Base-by-base conservation (phyloP, 768 basidiomycete species). In the Termitomyces sp. region DNA sequence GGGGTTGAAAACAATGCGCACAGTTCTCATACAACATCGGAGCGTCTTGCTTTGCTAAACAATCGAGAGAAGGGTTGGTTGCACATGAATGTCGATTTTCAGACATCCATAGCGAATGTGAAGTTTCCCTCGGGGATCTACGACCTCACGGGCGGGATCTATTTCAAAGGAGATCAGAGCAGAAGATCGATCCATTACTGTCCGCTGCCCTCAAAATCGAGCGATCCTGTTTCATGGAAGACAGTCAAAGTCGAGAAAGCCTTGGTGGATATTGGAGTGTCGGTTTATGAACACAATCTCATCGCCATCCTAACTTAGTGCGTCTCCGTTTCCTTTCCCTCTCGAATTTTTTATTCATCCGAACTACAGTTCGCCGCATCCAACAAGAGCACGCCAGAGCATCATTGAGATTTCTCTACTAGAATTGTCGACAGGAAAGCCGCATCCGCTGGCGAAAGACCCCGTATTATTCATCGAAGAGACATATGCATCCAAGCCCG, bases 261-360 rank as follows among this genome's bases (percentile, higher is more conserved):
- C 14, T 66, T 77, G 45, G 65, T 79, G 21, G 77, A 77, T 55
- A 71, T 79, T 54, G 76, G 75, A 7, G 59, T 77, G 28, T 68
- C 71, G 30, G 60, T 77, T 4, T 67, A 71, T 30, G 76, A 77
- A 54, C 76, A 77, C 46, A 72, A 79, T 60, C 61, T 79, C 26
- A 65, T 77, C 19, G 75, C 68, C 5, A 55, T 76, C 42, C 59
- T 79, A 42, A 75, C 74, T 10, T 68, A 65, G 76, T 74, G 56
- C 26, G 73, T 69, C 17, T n/a, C 14, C 10, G n/a, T 9, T 9
- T 19, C 26, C 0, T 26, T 38, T 9, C 0, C 19, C 6, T 46
- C n/a, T 12, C n/a, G 26, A 17, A 38, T 51, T 2, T 7, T 21
- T 37, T 44, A 21, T 32, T 59, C 38, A 46, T 51, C 6, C 21